Evolutionary conservation across 306 rosid species (phyloP), one percentile per base, ranked within the genome.

Genomic region (Cicer judaicum): DNA sequence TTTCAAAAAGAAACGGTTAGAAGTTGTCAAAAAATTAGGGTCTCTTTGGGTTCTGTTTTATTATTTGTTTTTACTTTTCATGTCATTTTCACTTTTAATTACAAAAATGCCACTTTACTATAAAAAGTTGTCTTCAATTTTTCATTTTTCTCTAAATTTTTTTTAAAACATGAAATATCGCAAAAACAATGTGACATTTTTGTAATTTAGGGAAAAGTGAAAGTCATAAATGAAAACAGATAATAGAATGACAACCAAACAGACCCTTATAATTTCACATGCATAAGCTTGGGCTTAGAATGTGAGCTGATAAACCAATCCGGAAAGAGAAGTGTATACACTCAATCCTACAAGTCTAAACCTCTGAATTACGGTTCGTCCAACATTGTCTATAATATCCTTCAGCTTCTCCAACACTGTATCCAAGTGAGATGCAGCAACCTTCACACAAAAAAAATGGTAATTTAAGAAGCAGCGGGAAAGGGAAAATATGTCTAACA

Each of bases 351-450:
- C 11, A 55, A 71, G 82, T 81, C 56, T 57, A 70, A 84, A 93
- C 98, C 98, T 93, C 72, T 83, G 90, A 75, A 93, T 86, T 77
- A 93, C 76, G 79, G 84, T 90, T 16, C 88, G 96, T 74, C 91
- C 98, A 84, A 91, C 91, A 86, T 80, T 91, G 82, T 93, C 97
- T 76, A 93, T 84, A 86, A 91, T 90, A 72, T 85, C 87, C 84
- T 93, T 93, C 83, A 93, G 91, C 89, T 91, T 93, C 83, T 87
- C 98, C 87, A 93, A 80, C 64, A 93, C 98, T 12, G 98, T 89
- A 83, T 93, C 98, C 24, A 93, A 86, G 87, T 93, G 98, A 55
- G 98, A 91, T 62, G 98, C 97, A 62, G 98, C 98, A 80, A 91
- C 96, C 98, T 93, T 82, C 42, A 81, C 68, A 77, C 80, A 56